Evolutionary conservation across 345 rosid species (phyloP).

Genomic region (Euphorbia lathyris): DNA sequence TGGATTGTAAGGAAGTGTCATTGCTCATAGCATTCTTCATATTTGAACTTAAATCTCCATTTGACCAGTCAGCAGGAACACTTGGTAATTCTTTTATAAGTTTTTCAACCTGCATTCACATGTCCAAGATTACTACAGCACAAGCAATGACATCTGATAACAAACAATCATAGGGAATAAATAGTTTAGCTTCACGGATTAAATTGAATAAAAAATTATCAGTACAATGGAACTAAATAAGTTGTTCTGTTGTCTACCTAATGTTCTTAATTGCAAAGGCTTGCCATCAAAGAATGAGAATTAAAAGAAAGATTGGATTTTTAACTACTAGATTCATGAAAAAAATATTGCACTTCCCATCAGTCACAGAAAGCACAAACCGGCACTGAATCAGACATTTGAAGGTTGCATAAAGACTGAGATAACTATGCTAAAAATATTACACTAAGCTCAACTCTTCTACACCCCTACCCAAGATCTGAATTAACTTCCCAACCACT

Average conservation of each 20-base stretch:
- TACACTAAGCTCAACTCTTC: neutral
- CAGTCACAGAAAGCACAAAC: neutral
- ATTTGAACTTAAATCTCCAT: conserved; percentile 48
- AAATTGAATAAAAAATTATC: too few relatives aligned
- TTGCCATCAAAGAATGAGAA: neutral
- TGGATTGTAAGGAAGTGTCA: conserved; percentile 38
- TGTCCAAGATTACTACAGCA: neutral
- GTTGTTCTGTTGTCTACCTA: neutral
- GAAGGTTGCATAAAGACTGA: neutral
- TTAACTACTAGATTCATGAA: neutral
- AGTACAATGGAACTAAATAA: neutral
- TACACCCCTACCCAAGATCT: neutral
- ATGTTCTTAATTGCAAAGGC: neutral
- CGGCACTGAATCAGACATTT: neutral
- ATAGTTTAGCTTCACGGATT: neutral
- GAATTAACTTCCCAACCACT: neutral
- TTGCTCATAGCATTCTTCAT: conserved; percentile 43
- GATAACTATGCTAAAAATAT: neutral
- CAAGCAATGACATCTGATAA: neutral
- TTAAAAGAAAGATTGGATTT: neutral
- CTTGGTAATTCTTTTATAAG: conserved; percentile 89
- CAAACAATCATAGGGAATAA: neutral
- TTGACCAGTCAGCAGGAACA: conserved; percentile 78
- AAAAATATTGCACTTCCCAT: neutral
- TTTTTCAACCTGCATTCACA: conserved; percentile 73